These are phyloP conservation scores for Xylaria sp. DNA, from an alignment of 2,329 filamentous ascomycete species.

Conservation along the genomic window DNA sequence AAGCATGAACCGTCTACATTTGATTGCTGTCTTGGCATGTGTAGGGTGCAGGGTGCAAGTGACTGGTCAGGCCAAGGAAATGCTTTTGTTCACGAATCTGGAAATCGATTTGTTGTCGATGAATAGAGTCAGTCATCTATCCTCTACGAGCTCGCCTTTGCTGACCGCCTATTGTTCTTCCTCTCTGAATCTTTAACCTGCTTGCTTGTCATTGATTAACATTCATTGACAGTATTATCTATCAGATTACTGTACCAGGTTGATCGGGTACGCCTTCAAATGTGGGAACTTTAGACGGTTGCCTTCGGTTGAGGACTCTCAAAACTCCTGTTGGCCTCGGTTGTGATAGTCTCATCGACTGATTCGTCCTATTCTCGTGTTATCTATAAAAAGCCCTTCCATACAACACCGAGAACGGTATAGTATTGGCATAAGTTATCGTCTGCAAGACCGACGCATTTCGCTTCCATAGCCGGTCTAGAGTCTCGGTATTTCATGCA, in stretches of 20 bases:
- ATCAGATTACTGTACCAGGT: neutral
- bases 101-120: neutral
- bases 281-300: constrained; percentile 19
- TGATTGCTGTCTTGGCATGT: too few relatives aligned
- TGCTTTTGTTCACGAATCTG: neutral
- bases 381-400: constrained; percentile 20
- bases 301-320: constrained; percentile 17
- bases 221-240: neutral
- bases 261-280: neutral
- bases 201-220: too few relatives aligned
- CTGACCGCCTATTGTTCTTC: neutral
- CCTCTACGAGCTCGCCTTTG: neutral
- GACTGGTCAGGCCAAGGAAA: neutral
- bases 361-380: neutral
- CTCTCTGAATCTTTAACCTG: neutral
- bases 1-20: neutral
- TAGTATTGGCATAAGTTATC: constrained; percentile 27
- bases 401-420: constrained; percentile 36
- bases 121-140: neutral
- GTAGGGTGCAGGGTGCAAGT: neutral
- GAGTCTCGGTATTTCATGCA: constrained; percentile 15
- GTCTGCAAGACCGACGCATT: constrained; percentile 2
- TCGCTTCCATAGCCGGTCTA: constrained; percentile 25
- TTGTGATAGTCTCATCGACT: constrained; percentile 16
- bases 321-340: constrained; percentile 9